Percentiles rank a stretch among this genome's conserved stretches.
These are phyloP conservation scores for Fusarium scirpi DNA, from an alignment of 2,329 filamentous ascomycete species.

Conservation along the genomic window DNA sequence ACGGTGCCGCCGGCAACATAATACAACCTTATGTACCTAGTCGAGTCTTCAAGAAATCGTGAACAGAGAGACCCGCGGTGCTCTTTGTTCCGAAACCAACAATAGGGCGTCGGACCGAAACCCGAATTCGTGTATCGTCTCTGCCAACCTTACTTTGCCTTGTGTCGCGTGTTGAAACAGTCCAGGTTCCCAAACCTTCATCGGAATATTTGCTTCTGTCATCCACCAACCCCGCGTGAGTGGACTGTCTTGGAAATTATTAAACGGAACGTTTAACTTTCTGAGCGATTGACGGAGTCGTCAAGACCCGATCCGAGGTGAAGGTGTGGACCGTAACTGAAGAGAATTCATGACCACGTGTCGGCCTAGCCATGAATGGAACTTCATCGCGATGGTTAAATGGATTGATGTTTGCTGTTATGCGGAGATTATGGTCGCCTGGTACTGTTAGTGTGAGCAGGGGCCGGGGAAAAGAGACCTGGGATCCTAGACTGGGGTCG, in stretches of 20 bases:
- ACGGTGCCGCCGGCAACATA: neutral
- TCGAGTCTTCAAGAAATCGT: neutral
- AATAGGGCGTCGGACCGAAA: conserved; percentile 10
- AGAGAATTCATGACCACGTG: conserved; percentile 20
- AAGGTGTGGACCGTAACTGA: conserved; percentile 2
- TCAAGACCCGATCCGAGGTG: conserved; percentile 9
- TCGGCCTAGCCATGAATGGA: conserved; percentile 22
- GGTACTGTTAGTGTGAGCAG: conserved; percentile 34
- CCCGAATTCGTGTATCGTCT: conserved; percentile 1
- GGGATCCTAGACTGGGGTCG: conserved; percentile 19
- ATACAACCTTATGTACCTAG: neutral
- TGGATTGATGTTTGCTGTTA: conserved; percentile 20
- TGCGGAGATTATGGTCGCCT: conserved; percentile 44
- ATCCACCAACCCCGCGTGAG: conserved; percentile 28
- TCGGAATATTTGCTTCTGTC: conserved; percentile 19
- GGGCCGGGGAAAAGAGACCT: conserved; percentile 32
- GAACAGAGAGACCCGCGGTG: neutral
- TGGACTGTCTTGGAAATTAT: conserved; percentile 33
- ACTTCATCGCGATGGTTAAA: conserved; percentile 38
- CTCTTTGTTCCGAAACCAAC: neutral
- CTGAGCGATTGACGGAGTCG: conserved; percentile 13
- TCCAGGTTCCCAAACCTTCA: conserved; percentile 15
- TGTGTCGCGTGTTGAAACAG: conserved; percentile 18
- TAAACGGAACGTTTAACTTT: conserved; percentile 27
- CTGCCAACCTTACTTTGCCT: conserved; percentile 19